These are phyloP conservation scores for Nitzschia sp. DNA, from an alignment of 108 stramenopile genomes.

Conservation along the genomic window DNA sequence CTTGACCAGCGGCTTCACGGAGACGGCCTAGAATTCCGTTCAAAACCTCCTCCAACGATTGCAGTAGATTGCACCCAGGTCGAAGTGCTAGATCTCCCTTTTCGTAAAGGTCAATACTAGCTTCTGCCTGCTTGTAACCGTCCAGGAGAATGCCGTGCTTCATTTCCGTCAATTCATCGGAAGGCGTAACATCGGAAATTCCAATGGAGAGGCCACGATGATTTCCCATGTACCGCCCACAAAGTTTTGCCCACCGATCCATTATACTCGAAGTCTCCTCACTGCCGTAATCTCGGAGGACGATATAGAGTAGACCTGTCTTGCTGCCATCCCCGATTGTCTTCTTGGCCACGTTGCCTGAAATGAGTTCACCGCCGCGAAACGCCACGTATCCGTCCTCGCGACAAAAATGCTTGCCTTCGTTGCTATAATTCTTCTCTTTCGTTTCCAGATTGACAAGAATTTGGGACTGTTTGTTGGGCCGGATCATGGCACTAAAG, in stretches of 20 bases:
- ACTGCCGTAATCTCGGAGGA: constrained; percentile 93
- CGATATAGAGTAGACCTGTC: constrained; percentile 95
- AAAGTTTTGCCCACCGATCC: constrained; percentile 94
- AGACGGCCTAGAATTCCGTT: constrained; percentile 96
- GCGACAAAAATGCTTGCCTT: constrained; percentile 86
- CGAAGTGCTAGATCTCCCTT: constrained; percentile 92
- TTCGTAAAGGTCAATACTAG: too few relatives aligned
- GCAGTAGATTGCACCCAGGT: constrained; percentile 98
- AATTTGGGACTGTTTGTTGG: too few relatives aligned
- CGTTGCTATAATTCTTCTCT: constrained; percentile 79
- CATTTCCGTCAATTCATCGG: constrained; percentile 93
- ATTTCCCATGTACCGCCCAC: constrained; percentile 95
- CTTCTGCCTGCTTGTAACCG: constrained; percentile 89
- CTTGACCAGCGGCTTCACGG: constrained; percentile 94
- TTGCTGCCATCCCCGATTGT: constrained; percentile 93
- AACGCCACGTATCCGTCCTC: constrained; percentile 91
- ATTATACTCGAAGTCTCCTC: constrained; percentile 95
- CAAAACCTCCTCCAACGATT: constrained; percentile 96
- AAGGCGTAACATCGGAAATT: constrained; percentile 96
- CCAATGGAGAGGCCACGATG: constrained; percentile 95
- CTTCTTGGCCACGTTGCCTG: constrained; percentile 97
- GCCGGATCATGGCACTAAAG: constrained; percentile 86
- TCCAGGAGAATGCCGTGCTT: constrained; percentile 92
- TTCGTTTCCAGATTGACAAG: constrained; percentile 91
- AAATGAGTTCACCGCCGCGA: constrained; percentile 89